Base-by-base conservation (phyloP, 2,329 filamentous ascomycete species). In the Purpureocillium lavendulum region DNA sequence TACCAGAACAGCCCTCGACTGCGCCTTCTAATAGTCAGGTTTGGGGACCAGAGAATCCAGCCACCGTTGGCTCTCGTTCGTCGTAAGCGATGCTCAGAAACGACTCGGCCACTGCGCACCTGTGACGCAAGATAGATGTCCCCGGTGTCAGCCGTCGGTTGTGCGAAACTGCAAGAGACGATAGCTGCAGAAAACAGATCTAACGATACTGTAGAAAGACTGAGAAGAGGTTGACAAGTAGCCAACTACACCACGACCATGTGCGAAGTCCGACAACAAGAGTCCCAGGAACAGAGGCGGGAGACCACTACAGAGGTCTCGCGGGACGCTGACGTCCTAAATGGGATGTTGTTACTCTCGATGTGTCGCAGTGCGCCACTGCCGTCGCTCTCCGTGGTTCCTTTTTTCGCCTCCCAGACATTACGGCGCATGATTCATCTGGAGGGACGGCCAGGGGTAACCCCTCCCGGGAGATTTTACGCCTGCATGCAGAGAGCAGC, bases 401-500 rank as follows among this genome's bases (percentile, higher is more conserved):
- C 47, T 47, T 49, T 47, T 46, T 40, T 21, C 24, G 18, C 35
- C 39, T 40, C 41, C 28, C 38, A 44, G 39, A 48, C 45, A 44
- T 16, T 26, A 17, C 33, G 32, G 16, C 38, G 30, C 33, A 29
- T 46, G 45, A 43, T 46, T 39, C 40, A 44, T 30, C 29, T 30
- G 29, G 11, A n/a, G 11, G 28, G 17, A 34, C n/a, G 11, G 33
- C 37, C 33, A 42, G 30, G 36, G 40, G 39, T 21, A n/a, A 17
- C 30, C 21, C 21, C 21, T 26, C 21, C 21, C 21, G 21, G 21
- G 21, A n/a, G 21, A 5, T 26, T 6, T 10, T 5, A 10, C 21
- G 21, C 21, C 21, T 10, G 21, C 21, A 26, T 5, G 21, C 21
- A 26, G 21, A 10, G 21, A 26, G 21, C 21, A 26, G 21, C 21